Conservation (phyloP, 768 basidiomycete species). For the Termitomyces sp. region DNA sequence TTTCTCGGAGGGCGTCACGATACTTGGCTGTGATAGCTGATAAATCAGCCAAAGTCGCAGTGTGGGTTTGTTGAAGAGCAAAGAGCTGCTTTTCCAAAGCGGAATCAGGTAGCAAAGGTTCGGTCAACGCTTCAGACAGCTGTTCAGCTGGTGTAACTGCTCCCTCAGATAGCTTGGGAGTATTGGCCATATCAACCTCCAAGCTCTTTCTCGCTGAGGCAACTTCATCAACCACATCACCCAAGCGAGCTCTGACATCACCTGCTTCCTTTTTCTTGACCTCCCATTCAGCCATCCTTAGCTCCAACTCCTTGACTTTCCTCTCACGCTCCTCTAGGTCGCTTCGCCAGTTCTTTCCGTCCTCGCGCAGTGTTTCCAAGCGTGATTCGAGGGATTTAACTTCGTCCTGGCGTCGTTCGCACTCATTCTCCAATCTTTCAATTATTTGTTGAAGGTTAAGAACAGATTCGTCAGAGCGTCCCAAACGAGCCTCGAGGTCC, state of each 20-base stretch:
- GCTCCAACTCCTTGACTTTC: slow-evolving; percentile 73
- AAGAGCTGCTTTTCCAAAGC: slow-evolving; percentile 61
- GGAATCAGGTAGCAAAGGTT: slow-evolving; percentile 33
- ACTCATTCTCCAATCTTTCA: slow-evolving; percentile 74
- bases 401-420: slow-evolving; percentile 70
- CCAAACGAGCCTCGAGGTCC: slow-evolving; percentile 81
- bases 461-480: slow-evolving; percentile 77
- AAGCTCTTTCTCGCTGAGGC: slow-evolving; percentile 67
- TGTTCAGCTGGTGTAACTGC: slow-evolving; percentile 25
- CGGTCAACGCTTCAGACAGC: slow-evolving; percentile 24
- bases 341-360: slow-evolving; percentile 78
- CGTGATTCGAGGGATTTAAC: slow-evolving; percentile 69
- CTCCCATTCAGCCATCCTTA: slow-evolving; percentile 78
- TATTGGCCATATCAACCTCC: slow-evolving; percentile 44
- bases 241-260: slow-evolving; percentile 65
- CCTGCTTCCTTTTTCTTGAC: slow-evolving; percentile 65
- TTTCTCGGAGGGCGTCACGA: slow-evolving; percentile 84
- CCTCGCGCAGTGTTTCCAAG: slow-evolving; percentile 64
- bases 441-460: slow-evolving; percentile 67
- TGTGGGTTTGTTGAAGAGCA: slow-evolving; percentile 79
- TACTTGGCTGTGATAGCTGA: slow-evolving; percentile 80
- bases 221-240: slow-evolving; percentile 67
- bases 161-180: slow-evolving; percentile 15
- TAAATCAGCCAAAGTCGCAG: slow-evolving; percentile 76
- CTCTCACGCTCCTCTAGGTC: slow-evolving; percentile 85